A percentile compares a stretch with the other conserved stretches of the same genome.
Conservation (phyloP, 1,284 basidiomycete species). For the Boletus semigastroideus region DNA sequence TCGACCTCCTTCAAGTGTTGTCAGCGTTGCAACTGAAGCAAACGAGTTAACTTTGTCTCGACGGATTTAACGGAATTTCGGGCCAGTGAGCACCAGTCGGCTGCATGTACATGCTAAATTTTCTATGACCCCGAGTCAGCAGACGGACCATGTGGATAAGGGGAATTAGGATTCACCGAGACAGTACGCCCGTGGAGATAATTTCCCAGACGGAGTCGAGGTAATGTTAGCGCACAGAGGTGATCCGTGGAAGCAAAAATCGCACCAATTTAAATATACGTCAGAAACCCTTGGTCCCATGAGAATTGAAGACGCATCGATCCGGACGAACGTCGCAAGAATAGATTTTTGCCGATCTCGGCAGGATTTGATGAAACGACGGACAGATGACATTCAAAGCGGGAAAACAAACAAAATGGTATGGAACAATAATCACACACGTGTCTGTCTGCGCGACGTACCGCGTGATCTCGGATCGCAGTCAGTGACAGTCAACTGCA, state of each 20-base stretch:
- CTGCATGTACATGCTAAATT: conserved; percentile 25
- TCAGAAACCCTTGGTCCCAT: not conserved
- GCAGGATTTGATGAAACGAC: not conserved
- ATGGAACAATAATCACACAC: not conserved
- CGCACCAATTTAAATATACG: conserved; percentile 2
- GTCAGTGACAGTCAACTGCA: not conserved
- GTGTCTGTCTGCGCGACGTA: not conserved
- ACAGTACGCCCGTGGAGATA: conserved; percentile 29
- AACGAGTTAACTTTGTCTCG: conserved; percentile 47
- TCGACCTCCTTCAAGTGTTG: conserved; percentile 57
- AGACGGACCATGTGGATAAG: not conserved
- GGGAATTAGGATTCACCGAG: conserved; percentile 28
- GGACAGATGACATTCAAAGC: conserved; percentile 2
- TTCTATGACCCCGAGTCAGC: conserved; percentile 30
- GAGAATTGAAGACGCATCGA: conserved; percentile 3
- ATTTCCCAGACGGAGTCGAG: conserved; percentile 35
- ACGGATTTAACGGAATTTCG: no score
- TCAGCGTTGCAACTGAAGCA: not conserved
- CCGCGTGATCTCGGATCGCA: no score
- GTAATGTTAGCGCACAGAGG: conserved; percentile 20
- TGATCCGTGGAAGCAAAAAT: not conserved
- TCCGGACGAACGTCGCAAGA: not conserved
- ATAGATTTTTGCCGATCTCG: conserved; percentile 2
- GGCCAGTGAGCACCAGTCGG: no score
- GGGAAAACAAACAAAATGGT: not conserved